Base-by-base conservation (phyloP, 2,329 filamentous ascomycete genomes). In the Colletotrichum agaves region DNA sequence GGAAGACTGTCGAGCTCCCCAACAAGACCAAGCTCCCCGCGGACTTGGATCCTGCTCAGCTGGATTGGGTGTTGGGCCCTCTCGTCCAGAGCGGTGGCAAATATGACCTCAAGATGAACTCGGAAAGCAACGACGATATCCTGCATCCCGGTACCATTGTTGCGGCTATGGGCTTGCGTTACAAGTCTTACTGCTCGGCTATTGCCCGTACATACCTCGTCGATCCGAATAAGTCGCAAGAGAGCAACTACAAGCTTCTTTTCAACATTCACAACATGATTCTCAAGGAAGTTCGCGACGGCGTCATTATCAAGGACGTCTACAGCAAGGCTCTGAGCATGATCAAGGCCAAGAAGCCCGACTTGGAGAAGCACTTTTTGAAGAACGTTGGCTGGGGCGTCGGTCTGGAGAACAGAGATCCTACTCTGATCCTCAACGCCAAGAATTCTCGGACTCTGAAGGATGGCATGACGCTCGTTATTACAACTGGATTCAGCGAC, bases 161-260 rank as follows among this genome's bases (percentile, higher is more conserved):
- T 73, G 93, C 94, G 6, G 93, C 93, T 1, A 89, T 99, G 80
- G 96, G 96, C 60, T 86, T 99, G 70, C 89, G 96, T 71, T 99
- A 99, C 82, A 96, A 96, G 81, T 97, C 94, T 1, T 99, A 99
- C 80, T 94, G 93, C 77, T 97, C 94, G 2, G 88, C 94, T 68
- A 93, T 99, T 72, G 94, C 92, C 12, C 90, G 96, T 71, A 98
- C 97, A 7, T 99, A 97, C 78, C 86, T 99, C 69, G 95, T 99
- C 52, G 97, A 98, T 74, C 97, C 97, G 15, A 98, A 96, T 81
- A 98, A 98, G 80, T 89, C 92, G 0, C 96, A 99, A 77, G 96
- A 98, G 80, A 91, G 87, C 77, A 96, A 94, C 76, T 99, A 99
- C 84, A 97, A 95, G 75, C 88, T 98, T 15, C 86, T 99, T 4